phyloP scores from a whole-genome alignment of 768 basidiomycete genomes.

The Aureoboletus auriporus region DNA sequence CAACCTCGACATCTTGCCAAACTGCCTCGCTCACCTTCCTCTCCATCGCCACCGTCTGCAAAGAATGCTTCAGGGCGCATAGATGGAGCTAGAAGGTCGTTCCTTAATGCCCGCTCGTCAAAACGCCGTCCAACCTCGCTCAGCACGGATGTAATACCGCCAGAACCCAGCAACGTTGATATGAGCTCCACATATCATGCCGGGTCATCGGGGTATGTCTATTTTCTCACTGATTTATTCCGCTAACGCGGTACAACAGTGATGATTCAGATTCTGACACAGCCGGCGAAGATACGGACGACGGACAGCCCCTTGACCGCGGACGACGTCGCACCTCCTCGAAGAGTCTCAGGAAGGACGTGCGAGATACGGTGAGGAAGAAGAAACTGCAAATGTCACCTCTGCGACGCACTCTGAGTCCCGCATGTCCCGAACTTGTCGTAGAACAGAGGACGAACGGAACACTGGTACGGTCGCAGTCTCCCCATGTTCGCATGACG shows the following conservation, averaged over 20 bases:
- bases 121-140: conserved; percentile 26
- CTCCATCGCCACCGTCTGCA: conserved; percentile 67
- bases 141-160: conserved; percentile 16
- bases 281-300: conserved; percentile 58
- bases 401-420: conserved; percentile 24
- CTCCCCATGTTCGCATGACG: conserved; percentile 46
- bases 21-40: conserved; percentile 77
- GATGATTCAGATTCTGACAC: conserved; percentile 50
- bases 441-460: conserved; percentile 33
- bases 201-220: conserved; percentile 72
- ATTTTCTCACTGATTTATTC: not conserved
- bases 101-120: conserved; percentile 24
- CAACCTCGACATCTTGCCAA: conserved; percentile 35
- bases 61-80: conserved; percentile 49
- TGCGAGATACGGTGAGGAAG: conserved; percentile 23
- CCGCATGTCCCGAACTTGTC: conserved; percentile 20
- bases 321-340: conserved; percentile 37
- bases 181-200: conserved; percentile 89
- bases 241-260: conserved; percentile 29
- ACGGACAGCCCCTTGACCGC: conserved; percentile 39
- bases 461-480: conserved; percentile 58
- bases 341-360: conserved; percentile 26
- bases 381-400: conserved; percentile 26
- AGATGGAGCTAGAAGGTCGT: conserved; percentile 41
- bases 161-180: conserved; percentile 41